Conservation (phyloP, 805 yeast genomes). For the Candida namnaoensis region DNA sequence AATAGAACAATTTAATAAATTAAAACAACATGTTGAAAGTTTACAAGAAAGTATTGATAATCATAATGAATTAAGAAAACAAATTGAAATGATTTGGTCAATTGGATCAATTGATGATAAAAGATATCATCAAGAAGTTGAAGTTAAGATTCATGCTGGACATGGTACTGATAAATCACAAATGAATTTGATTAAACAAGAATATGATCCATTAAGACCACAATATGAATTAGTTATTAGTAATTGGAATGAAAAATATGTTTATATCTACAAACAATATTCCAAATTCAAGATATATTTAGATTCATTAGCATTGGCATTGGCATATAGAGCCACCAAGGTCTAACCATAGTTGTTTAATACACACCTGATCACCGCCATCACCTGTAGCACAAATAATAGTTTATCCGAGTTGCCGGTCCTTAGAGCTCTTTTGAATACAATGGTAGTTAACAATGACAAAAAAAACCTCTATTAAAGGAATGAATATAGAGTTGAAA, state of each 20-base stretch:
- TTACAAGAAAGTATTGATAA: slow-evolving; percentile 29
- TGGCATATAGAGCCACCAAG: slow-evolving; percentile 14
- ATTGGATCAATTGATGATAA: background rate
- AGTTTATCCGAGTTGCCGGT: no score
- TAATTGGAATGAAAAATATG: slow-evolving; percentile 33
- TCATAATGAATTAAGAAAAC: slow-evolving; percentile 33
- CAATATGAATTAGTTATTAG: slow-evolving; percentile 24
- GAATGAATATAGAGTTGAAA: no score
- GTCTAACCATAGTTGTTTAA: slow-evolving; percentile 1
- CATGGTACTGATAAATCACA: no score
- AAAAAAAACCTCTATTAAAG: no score
- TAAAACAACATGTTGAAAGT: slow-evolving; percentile 29
- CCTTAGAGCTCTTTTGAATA: no score
- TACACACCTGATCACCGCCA: no score
- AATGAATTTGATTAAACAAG: background rate
- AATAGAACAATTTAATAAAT: slow-evolving; percentile 28
- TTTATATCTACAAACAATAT: slow-evolving; percentile 25
- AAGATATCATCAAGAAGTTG: background rate
- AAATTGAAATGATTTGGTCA: slow-evolving; percentile 27
- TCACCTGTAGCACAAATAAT: no score
- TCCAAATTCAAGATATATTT: slow-evolving; percentile 24
- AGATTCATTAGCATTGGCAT: slow-evolving; percentile 22
- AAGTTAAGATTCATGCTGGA: no score
- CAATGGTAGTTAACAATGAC: no score
- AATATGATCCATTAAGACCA: slow-evolving; percentile 1